phyloP scores from a whole-genome alignment of 768 basidiomycete genomes.

The Filobasidium floriforme region DNA sequence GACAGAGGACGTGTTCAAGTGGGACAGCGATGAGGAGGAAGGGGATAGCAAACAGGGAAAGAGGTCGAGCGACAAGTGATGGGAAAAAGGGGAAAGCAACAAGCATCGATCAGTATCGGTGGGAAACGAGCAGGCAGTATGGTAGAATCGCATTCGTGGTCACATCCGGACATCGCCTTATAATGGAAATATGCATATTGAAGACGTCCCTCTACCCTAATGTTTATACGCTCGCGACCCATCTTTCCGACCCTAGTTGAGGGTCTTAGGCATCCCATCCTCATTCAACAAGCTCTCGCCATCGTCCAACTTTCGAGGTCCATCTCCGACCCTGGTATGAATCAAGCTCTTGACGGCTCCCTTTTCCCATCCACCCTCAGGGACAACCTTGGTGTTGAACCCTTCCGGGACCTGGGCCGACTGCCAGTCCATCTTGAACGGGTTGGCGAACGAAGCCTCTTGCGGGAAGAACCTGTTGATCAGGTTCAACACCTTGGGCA shows the following conservation, averaged over 20 bases:
- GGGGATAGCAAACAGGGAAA: background rate
- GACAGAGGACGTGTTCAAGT: constrained; percentile 15
- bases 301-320: constrained; percentile 59
- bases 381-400: constrained; percentile 72
- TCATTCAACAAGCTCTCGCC: constrained; percentile 61
- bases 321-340: constrained; percentile 86
- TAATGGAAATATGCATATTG: background rate
- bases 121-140: too few relatives aligned
- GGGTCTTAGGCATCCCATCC: constrained; percentile 59
- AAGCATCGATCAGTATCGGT: too few relatives aligned
- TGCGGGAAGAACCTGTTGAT: constrained; percentile 84
- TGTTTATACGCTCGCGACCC: background rate
- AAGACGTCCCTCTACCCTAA: background rate
- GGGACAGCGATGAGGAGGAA: constrained; percentile 23
- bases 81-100: too few relatives aligned
- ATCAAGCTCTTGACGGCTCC: constrained; percentile 84
- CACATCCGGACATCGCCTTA: background rate
- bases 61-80: background rate
- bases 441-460: constrained; percentile 65
- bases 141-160: too few relatives aligned
- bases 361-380: constrained; percentile 53
- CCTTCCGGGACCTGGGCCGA: constrained; percentile 51
- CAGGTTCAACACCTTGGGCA: constrained; percentile 68
- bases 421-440: constrained; percentile 54
- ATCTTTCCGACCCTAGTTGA: background rate